A percentile compares a stretch with the other conserved stretches of the same genome.
phyloP scores from a whole-genome alignment of 73 alveolate species.

The Tetrahymena thermophila region DNA sequence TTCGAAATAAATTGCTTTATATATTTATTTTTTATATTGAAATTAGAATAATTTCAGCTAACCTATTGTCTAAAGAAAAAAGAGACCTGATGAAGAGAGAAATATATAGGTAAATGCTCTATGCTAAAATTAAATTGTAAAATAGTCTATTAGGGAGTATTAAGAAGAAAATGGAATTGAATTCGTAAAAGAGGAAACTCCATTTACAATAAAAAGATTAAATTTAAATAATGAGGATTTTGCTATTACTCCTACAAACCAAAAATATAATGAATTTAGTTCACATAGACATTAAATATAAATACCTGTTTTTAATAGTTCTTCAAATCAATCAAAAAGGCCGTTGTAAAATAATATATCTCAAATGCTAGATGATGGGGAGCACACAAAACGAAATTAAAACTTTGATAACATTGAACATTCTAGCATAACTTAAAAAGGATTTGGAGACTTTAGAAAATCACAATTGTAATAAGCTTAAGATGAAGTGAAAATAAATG shows the following conservation, averaged over 20 bases:
- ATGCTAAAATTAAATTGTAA: not conserved
- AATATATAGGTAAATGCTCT: not conserved
- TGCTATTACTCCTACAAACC: not conserved
- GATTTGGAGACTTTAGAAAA: not conserved
- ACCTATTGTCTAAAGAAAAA: not conserved
- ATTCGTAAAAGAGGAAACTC: not conserved
- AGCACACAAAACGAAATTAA: not conserved
- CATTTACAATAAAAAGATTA: not conserved
- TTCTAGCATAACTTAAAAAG: not conserved
- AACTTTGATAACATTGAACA: not conserved
- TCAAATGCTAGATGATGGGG: not conserved
- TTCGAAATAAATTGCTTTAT: no score
- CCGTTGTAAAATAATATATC: not conserved
- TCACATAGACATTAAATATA: not conserved
- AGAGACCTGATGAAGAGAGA: not conserved
- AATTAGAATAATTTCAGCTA: not conserved
- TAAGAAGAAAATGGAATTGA: not conserved
- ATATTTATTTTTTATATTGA: not conserved
- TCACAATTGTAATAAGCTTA: not conserved
- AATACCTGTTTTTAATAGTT: not conserved
- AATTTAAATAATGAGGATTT: not conserved
- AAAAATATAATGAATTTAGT: not conserved
- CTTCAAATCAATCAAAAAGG: not conserved
- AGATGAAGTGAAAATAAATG: not conserved
- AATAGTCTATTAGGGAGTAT: not conserved